A percentile compares a stretch with the other conserved stretches of the same genome.
phyloP scores from a whole-genome alignment of 345 rosid species.

The Syzygium aromaticum region DNA sequence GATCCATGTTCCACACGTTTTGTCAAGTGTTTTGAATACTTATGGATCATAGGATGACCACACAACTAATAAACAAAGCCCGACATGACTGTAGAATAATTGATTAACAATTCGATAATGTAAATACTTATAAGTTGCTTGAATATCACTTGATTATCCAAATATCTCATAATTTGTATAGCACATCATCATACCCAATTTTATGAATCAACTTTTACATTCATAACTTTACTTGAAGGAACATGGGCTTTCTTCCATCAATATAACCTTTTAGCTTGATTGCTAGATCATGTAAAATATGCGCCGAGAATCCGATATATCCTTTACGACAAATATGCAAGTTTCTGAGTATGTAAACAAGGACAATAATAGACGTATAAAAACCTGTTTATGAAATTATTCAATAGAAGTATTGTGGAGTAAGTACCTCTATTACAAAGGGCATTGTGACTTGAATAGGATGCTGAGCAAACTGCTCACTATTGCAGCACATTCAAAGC shows the following conservation, averaged over 20 bases:
- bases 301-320: background rate
- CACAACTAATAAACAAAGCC: background rate
- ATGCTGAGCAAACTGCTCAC: background rate
- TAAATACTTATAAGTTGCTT: background rate
- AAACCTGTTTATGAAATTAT: background rate
- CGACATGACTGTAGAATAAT: background rate
- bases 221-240: background rate
- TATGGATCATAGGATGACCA: background rate
- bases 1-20: background rate
- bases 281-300: background rate
- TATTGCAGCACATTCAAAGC: background rate
- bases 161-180: background rate
- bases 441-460: background rate
- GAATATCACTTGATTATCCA: background rate
- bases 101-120: background rate
- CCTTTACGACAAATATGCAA: background rate
- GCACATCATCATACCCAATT: background rate
- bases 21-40: background rate
- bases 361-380: background rate
- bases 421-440: background rate
- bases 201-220: background rate
- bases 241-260: background rate
- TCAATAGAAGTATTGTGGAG: background rate
- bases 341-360: background rate
- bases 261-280: background rate